A percentile compares a stretch with the other conserved stretches of the same genome.
These are phyloP conservation scores for Neonectria coccinea DNA, from an alignment of 2,329 filamentous ascomycete genomes.

Conservation along the genomic window DNA sequence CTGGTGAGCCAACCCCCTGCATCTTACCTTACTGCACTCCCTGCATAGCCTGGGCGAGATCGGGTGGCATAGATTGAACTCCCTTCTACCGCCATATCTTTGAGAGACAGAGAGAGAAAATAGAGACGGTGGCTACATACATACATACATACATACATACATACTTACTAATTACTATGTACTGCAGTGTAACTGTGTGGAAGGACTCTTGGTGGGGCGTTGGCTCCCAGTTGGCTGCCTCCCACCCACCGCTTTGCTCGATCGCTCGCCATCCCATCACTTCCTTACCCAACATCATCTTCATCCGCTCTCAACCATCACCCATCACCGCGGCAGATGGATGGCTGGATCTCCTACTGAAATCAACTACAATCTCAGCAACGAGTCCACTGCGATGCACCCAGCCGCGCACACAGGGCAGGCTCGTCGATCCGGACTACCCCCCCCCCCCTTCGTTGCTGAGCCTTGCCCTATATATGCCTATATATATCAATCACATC, in stretches of 20 bases:
- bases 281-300: not conserved
- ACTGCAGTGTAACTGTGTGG: not conserved
- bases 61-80: not conserved
- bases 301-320: not conserved
- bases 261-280: not conserved
- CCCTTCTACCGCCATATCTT: not conserved
- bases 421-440: constrained; percentile 23
- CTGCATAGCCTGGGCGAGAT: constrained; percentile 13
- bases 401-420: not conserved
- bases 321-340: not conserved
- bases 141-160: not conserved
- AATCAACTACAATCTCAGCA: not conserved
- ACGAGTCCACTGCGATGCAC: constrained; percentile 6
- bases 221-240: not conserved
- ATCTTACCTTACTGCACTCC: not conserved
- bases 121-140: not conserved
- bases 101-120: not conserved
- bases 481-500: not conserved
- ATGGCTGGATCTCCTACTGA: constrained; percentile 22
- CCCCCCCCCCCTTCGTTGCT: constrained; percentile 8
- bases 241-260: not conserved
- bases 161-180: not conserved
- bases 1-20: not conserved
- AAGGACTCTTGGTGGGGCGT: not conserved
- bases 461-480: constrained; percentile 1